Evolutionary conservation across 2,329 filamentous ascomycete species (phyloP).

Genomic region (Penicillium olsonii): DNA sequence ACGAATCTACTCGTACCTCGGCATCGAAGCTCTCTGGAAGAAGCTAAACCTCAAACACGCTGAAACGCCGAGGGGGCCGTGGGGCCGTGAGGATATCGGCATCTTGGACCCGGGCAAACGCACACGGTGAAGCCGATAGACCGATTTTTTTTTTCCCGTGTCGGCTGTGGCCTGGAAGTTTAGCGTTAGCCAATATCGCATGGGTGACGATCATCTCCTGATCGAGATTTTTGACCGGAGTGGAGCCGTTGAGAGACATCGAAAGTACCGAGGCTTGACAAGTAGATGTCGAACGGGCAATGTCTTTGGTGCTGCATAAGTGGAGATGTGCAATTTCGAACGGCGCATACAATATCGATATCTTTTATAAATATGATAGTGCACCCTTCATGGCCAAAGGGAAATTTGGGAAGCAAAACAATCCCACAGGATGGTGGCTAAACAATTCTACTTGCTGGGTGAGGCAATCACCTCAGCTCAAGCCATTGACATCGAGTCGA

Average conservation of each 20-base stretch:
- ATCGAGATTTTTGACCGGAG: not conserved
- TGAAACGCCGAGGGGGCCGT: not conserved
- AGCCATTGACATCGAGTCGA: constrained; percentile 23
- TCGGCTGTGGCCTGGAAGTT: not conserved
- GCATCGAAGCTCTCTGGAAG: not conserved
- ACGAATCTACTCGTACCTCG: not conserved
- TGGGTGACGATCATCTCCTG: not conserved
- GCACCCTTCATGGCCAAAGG: not conserved
- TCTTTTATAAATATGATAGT: constrained; percentile 13
- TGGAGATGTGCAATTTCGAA: constrained; percentile 8
- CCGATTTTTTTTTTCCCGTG: not conserved
- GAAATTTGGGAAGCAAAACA: not conserved
- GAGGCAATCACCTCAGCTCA: constrained; percentile 23
- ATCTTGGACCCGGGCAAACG: not conserved
- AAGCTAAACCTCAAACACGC: not conserved
- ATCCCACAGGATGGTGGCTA: constrained; percentile 13
- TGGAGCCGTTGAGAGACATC: constrained; percentile 7
- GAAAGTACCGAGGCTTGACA: constrained; percentile 20
- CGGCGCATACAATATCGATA: not conserved
- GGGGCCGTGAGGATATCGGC: not conserved
- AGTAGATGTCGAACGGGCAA: too few relatives aligned
- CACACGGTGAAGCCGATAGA: not conserved
- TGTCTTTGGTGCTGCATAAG: too few relatives aligned
- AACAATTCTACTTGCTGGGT: constrained; percentile 23
- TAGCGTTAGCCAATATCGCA: not conserved